phyloP scores from a whole-genome alignment of 108 stramenopile genomes.

The Thalassiosira profunda region DNA sequence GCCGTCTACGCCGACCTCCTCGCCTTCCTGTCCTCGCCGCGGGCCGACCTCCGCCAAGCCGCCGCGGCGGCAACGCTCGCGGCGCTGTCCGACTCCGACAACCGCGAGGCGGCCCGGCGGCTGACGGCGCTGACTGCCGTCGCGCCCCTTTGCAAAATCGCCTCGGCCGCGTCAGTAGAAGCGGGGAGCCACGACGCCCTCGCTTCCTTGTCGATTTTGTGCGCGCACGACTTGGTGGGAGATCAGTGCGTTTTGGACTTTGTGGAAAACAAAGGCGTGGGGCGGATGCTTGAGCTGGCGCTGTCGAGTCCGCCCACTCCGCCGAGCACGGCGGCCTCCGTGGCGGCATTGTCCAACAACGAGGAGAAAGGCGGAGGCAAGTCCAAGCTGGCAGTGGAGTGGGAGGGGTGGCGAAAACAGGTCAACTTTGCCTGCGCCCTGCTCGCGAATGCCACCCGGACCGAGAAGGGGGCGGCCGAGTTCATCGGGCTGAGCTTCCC shows the following conservation, averaged over 20 bases:
- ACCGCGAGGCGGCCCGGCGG: conserved; percentile 11
- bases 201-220: conserved; percentile 12
- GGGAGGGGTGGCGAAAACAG: conserved; percentile 43
- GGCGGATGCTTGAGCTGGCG: conserved; percentile 70
- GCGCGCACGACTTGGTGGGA: conserved; percentile 29
- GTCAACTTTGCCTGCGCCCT: conserved; percentile 78
- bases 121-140: conserved; percentile 23
- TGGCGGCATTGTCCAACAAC: background rate
- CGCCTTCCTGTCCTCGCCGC: conserved; percentile 35
- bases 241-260: conserved; percentile 64
- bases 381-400: background rate
- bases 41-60: conserved; percentile 39
- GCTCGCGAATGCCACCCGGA: conserved; percentile 79
- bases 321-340: background rate
- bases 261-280: conserved; percentile 50
- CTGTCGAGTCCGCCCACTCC: conserved; percentile 34
- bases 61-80: conserved; percentile 49
- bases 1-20: conserved; percentile 32
- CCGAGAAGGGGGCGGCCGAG: conserved; percentile 76
- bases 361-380: background rate
- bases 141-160: conserved; percentile 29
- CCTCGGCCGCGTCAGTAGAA: background rate
- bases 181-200: conserved; percentile 27
- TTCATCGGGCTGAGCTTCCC: conserved; percentile 76
- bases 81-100: conserved; percentile 7